A percentile compares a stretch with the other conserved stretches of the same genome.
Conservation (phyloP, 257 asterid genomes). For the Solanum pinnatisectum region DNA sequence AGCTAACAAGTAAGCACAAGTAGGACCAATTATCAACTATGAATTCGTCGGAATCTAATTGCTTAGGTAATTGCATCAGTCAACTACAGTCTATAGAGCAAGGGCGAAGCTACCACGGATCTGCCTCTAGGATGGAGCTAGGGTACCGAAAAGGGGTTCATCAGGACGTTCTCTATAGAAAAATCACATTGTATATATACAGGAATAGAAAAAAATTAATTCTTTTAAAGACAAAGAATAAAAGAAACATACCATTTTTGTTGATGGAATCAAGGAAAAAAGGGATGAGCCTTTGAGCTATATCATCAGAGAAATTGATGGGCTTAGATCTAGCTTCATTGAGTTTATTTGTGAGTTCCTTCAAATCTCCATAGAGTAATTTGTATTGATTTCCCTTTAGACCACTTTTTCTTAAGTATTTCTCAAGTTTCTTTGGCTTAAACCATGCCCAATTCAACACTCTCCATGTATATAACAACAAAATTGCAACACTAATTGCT, state of each 20-base stretch:
- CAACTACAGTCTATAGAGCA: neutral
- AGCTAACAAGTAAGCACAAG: no score
- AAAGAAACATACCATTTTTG: conserved; percentile 21
- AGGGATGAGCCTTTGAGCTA: conserved; percentile 21
- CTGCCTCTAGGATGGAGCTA: no score
- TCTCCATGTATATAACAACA: neutral
- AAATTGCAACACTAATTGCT: neutral
- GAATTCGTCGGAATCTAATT: neutral
- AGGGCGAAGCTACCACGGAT: neutral
- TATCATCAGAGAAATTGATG: conserved; percentile 23
- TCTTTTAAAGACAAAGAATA: no score
- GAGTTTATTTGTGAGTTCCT: conserved; percentile 4
- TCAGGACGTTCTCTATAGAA: rapidly evolving
- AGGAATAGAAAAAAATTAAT: no score
- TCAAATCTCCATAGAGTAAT: conserved; percentile 24
- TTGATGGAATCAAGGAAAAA: neutral
- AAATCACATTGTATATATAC: no score
- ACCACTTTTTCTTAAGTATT: conserved; percentile 22
- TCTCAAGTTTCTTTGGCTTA: neutral
- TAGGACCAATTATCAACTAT: neutral
- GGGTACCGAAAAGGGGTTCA: neutral
- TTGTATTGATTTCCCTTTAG: conserved; percentile 24
- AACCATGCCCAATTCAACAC: neutral
- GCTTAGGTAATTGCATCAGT: neutral
- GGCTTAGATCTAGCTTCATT: conserved; percentile 24